Base-by-base conservation (phyloP, 2,329 filamentous ascomycete species). In the Stachybotrys chartarum region DNA sequence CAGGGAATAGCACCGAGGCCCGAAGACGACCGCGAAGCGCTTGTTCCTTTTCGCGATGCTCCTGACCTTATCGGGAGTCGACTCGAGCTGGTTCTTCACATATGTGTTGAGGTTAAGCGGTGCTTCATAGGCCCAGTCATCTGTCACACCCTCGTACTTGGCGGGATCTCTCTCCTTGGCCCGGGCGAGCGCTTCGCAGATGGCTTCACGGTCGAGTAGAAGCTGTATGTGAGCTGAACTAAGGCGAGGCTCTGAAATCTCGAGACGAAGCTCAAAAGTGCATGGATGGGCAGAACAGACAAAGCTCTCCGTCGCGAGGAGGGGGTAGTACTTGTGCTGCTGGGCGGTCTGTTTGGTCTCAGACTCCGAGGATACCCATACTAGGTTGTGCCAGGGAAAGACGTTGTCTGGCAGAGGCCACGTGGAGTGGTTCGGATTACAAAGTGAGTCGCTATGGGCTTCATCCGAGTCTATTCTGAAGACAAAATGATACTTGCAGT, bases 21-120 rank as follows among this genome's bases (percentile, higher is more conserved):
- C 78, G 55, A 84, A 83, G 7, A 81, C 70, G 2, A 82, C 76
- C 30, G 70, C 68, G 54, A 83, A 84, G 14, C 77, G 75, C 63
- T 83, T 83, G 60, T 84, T 84, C 1, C 80, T 70, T 54, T 78
- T 78, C 2, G 80, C 79, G 42, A 84, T 82, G 52, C 70, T 78
- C 49, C 77, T 69, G 0, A 64, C 64, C 8, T 70, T 69, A 42
- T 70, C 68, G 1, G 67, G 66, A 2, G 67, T 65, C 1, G 66
- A 66, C 30, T 75, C 70, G 3, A 79, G 69, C 6, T 78, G 68
- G 56, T 84, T 79, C 35, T 73, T 75, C 4, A 83, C 66, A 52
- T 83, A 84, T 7, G 74, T 76, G 55, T 77, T 75, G 4, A 84
- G 65, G 11, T 79, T 80, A 7, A 63, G 53, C 3, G 78, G 69